These are phyloP conservation scores for Globisporangium nunn DNA, from an alignment of 352 stramenopile genomes.

Conservation along the genomic window DNA sequence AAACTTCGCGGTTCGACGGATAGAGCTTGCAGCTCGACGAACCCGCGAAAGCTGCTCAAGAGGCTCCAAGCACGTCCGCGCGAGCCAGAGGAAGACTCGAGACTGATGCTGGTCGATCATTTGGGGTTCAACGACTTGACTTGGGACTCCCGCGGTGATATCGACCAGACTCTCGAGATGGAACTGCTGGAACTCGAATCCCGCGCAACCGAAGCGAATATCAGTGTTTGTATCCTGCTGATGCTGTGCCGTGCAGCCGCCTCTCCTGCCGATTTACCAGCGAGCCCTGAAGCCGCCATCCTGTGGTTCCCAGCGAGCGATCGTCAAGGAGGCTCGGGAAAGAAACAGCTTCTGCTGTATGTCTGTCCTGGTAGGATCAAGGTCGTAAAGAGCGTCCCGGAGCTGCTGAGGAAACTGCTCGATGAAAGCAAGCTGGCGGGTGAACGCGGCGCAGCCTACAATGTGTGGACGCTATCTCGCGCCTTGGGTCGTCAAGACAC, in stretches of 20 bases:
- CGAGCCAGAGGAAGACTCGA: slow-evolving; percentile 6
- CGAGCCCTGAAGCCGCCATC: slow-evolving; percentile 20
- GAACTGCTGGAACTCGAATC: slow-evolving; percentile 48
- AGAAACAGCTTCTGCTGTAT: slow-evolving; percentile 45
- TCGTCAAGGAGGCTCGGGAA: slow-evolving; percentile 3
- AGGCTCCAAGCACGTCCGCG: slow-evolving; percentile 3
- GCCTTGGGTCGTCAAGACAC: background rate
- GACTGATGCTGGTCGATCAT: slow-evolving; percentile 4
- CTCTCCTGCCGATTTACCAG: no score
- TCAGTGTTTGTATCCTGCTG: slow-evolving; percentile 36
- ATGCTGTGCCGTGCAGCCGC: background rate
- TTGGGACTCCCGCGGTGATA: slow-evolving; percentile 48
- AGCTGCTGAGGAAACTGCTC: slow-evolving; percentile 44
- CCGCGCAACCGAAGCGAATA: slow-evolving; percentile 14
- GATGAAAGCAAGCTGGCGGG: slow-evolving; percentile 32
- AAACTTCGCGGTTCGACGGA: slow-evolving; percentile 4
- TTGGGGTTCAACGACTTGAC: slow-evolving; percentile 42
- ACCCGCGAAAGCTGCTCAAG: slow-evolving; percentile 24
- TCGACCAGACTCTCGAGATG: slow-evolving; percentile 45
- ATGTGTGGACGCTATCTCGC: slow-evolving; percentile 27
- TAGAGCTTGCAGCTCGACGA: background rate
- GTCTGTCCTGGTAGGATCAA: slow-evolving; percentile 59
- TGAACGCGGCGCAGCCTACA: slow-evolving; percentile 23
- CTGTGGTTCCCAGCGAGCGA: slow-evolving; percentile 31
- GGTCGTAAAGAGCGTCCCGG: slow-evolving; percentile 40